These are phyloP conservation scores for Xylaria nigripes DNA, from an alignment of 495 filamentous ascomycete species.

Conservation along the genomic window DNA sequence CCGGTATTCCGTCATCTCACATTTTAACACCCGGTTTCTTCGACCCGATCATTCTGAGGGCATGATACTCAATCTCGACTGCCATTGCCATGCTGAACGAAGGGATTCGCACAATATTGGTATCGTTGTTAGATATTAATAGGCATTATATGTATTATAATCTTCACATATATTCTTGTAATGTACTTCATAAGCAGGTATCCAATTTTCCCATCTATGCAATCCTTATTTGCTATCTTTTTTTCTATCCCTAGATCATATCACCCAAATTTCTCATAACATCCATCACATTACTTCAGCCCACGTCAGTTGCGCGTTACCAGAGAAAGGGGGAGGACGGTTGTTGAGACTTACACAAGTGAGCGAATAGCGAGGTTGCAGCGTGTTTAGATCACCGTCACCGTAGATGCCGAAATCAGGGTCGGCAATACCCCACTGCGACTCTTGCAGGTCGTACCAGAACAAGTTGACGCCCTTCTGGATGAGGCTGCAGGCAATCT, in stretches of 20 bases:
- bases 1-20: too few relatives aligned
- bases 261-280: background rate
- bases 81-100: too few relatives aligned
- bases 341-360: slow-evolving; percentile 31
- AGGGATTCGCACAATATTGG: too few relatives aligned
- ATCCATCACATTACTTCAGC: background rate
- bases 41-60: too few relatives aligned
- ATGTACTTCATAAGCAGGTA: too few relatives aligned
- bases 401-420: slow-evolving; percentile 55
- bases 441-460: slow-evolving; percentile 65
- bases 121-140: too few relatives aligned
- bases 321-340: background rate
- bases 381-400: slow-evolving; percentile 28
- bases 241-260: slow-evolving; percentile 7
- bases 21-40: too few relatives aligned
- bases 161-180: too few relatives aligned
- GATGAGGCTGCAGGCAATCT: slow-evolving; percentile 56
- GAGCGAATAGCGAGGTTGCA: slow-evolving; percentile 49
- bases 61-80: too few relatives aligned
- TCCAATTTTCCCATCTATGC: background rate
- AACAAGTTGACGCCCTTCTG: slow-evolving; percentile 57
- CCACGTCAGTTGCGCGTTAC: background rate
- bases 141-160: too few relatives aligned
- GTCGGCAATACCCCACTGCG: slow-evolving; percentile 42
- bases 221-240: background rate